Conservation (phyloP, 2,329 filamentous ascomycete species). For the Canariomyces notabilis region DNA sequence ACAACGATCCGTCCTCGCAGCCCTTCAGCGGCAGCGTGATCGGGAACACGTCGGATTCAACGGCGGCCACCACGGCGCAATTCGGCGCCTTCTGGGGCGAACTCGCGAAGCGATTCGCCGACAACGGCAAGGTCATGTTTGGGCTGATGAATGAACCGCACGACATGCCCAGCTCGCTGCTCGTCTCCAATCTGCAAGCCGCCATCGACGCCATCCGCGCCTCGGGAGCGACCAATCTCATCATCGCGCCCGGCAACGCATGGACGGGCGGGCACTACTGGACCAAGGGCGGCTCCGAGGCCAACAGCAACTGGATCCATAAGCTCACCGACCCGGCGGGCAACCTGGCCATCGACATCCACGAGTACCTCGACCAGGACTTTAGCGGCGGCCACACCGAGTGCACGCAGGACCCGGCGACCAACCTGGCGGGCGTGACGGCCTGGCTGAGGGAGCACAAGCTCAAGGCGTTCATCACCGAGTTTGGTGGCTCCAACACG, state of each 20-base stretch:
- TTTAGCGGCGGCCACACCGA: conserved; percentile 40
- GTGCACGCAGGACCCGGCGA: conserved; percentile 36
- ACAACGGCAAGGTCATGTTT: conserved; percentile 45
- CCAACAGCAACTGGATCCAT: conserved; percentile 36
- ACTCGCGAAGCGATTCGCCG: conserved; percentile 41
- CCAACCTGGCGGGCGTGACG: conserved; percentile 38
- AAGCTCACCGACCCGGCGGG: conserved; percentile 41
- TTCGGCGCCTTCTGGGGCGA: conserved; percentile 47
- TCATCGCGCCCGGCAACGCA: conserved; percentile 45
- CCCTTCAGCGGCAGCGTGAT: conserved; percentile 45
- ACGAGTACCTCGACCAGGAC: conserved; percentile 48
- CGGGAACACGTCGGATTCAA: conserved; percentile 40
- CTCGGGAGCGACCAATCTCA: conserved; percentile 40
- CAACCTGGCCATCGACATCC: conserved; percentile 47
- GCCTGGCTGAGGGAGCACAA: conserved; percentile 41
- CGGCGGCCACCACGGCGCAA: conserved; percentile 41
- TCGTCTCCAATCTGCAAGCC: conserved; percentile 44
- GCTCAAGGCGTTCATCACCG: conserved; percentile 45
- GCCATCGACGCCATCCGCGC: conserved; percentile 41
- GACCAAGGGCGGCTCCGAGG: conserved; percentile 37
- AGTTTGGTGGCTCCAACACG: conserved; percentile 44
- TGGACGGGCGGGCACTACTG: conserved; percentile 45
- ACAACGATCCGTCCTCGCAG: conserved; percentile 46
- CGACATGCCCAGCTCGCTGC: conserved; percentile 42
- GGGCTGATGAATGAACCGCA: conserved; percentile 49